Percentiles rank a stretch among this genome's conserved stretches.
Evolutionary conservation across 2,329 filamentous ascomycete species (phyloP).

Genomic region (Ophidiomyces ophidiicola): DNA sequence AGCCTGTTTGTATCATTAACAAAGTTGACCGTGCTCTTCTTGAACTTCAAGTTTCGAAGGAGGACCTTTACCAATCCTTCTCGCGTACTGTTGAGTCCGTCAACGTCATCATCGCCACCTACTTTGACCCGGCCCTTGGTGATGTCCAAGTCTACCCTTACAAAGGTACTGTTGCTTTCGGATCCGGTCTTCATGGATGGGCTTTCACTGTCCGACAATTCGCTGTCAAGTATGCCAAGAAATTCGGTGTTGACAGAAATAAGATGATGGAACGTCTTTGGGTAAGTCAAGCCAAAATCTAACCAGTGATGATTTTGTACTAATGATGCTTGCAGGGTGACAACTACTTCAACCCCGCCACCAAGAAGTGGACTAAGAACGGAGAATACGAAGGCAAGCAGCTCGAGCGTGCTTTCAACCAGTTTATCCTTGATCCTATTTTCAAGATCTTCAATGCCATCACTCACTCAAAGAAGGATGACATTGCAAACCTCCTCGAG

Average conservation of each 20-base stretch:
- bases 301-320: not conserved
- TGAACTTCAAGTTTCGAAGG: conserved; percentile 96
- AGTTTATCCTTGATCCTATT: conserved; percentile 99
- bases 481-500: conserved; percentile 66
- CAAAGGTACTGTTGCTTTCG: conserved; percentile 95
- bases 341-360: conserved; percentile 99
- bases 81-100: conserved; percentile 98
- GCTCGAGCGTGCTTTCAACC: conserved; percentile 97
- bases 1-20: conserved; percentile 99
- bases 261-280: conserved; percentile 99
- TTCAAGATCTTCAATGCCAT: conserved; percentile 96
- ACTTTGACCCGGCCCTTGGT: conserved; percentile 92
- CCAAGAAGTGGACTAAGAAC: conserved; percentile 99
- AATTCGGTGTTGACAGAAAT: conserved; percentile 98
- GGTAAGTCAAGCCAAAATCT: conserved; percentile 42
- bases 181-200: conserved; percentile 99
- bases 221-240: conserved; percentile 92
- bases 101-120: conserved; percentile 99
- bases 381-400: conserved; percentile 70
- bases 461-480: conserved; percentile 98
- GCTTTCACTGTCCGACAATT: conserved; percentile 99
- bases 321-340: conserved; percentile 49
- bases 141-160: conserved; percentile 98
- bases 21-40: conserved; percentile 99
- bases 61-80: conserved; percentile 99